Evolutionary conservation across 345 rosid genomes (phyloP).

Genomic region (Excoecaria agallocha): DNA sequence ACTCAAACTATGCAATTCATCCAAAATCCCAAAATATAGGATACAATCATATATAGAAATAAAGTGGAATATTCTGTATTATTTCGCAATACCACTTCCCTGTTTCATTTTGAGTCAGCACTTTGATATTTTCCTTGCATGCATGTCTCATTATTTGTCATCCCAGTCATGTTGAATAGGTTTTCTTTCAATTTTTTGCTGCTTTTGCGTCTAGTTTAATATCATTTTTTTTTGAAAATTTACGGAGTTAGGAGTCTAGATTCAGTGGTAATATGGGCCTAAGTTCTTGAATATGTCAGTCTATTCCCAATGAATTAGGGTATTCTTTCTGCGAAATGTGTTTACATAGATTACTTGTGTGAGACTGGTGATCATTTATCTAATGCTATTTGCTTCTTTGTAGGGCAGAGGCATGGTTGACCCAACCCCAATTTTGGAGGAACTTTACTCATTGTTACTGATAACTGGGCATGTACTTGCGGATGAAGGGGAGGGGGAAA

Average conservation of each 20-base stretch:
- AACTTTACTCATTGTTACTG: constrained; percentile 78
- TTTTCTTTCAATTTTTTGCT: neutral
- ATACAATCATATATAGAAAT: neutral
- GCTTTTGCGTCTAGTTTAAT: neutral
- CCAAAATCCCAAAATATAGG: neutral
- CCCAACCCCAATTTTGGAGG: constrained; percentile 82
- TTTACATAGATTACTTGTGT: neutral
- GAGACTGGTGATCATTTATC: neutral
- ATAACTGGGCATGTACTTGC: constrained; percentile 93
- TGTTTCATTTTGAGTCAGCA: too few relatives aligned
- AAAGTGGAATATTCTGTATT: neutral
- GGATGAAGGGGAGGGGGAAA: constrained; percentile 99
- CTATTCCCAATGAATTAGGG: too few relatives aligned
- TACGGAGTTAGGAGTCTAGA: neutral
- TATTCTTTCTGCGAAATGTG: neutral
- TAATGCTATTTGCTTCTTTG: constrained; percentile 26
- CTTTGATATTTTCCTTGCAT: neutral
- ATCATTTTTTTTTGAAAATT: neutral
- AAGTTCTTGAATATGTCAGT: neutral
- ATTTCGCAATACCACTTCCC: neutral
- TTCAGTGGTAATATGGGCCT: neutral
- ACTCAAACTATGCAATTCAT: neutral
- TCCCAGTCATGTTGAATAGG: neutral
- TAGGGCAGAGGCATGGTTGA: constrained; percentile 87
- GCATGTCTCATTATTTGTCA: neutral